These are phyloP conservation scores for Penstemon davidsonii DNA, from an alignment of 257 asterid species.

Conservation along the genomic window DNA sequence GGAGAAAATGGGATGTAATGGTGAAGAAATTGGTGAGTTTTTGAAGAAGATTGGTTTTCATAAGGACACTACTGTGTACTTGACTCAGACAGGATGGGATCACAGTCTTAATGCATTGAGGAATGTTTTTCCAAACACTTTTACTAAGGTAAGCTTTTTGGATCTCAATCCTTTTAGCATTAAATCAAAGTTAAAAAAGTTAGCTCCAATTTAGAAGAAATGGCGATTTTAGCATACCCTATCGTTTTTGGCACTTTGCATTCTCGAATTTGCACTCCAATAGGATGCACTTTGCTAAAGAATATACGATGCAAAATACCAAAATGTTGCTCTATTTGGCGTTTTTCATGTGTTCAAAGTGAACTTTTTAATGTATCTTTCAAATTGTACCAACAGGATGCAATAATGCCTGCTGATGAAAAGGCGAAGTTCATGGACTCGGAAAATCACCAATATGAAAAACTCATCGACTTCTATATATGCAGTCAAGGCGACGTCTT, in stretches of 20 bases:
- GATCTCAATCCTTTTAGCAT: no score
- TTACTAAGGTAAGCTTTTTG: slow-evolving; percentile 50
- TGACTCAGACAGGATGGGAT: slow-evolving; percentile 61
- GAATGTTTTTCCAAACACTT: slow-evolving; percentile 54
- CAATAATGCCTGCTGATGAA: slow-evolving; percentile 42
- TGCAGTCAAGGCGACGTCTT: slow-evolving; percentile 49
- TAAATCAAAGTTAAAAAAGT: no score
- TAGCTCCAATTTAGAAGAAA: no score
- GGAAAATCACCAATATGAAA: slow-evolving; percentile 31
- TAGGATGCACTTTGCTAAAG: no score
- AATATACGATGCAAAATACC: no score
- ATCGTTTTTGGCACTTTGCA: no score
- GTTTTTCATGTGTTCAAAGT: not conserved
- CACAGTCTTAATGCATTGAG: slow-evolving; percentile 44
- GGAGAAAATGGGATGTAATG: slow-evolving; percentile 30
- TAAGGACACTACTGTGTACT: slow-evolving; percentile 44
- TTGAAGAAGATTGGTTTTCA: slow-evolving; percentile 47
- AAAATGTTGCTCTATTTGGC: no score
- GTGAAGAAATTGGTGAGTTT: slow-evolving; percentile 42
- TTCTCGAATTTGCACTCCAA: no score
- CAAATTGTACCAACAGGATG: slow-evolving; percentile 39
- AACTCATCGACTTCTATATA: slow-evolving; percentile 46
- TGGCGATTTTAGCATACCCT: no score
- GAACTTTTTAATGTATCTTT: not conserved
- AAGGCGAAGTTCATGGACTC: slow-evolving; percentile 39